phyloP scores from a whole-genome alignment of 495 filamentous ascomycete genomes.

The Patellaria atrata region DNA sequence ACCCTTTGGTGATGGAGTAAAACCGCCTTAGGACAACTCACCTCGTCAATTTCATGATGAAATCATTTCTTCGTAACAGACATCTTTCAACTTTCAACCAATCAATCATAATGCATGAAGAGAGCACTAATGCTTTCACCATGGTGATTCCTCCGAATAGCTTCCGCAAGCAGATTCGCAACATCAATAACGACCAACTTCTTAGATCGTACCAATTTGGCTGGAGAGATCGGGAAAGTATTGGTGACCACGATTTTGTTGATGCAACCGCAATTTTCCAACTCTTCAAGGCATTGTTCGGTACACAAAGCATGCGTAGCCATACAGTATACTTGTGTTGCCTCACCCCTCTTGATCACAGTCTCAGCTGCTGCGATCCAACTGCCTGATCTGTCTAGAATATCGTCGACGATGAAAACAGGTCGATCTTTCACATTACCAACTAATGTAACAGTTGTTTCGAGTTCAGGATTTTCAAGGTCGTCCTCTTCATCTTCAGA shows the following conservation, averaged over 20 bases:
- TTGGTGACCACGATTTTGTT: conserved; percentile 91
- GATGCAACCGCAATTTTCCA: conserved; percentile 84
- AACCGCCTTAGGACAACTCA: not conserved
- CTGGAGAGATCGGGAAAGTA: conserved; percentile 74
- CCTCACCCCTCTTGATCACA: conserved; percentile 79
- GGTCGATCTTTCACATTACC: conserved; percentile 76
- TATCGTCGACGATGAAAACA: conserved; percentile 93
- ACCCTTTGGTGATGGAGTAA: not conserved
- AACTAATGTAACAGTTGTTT: conserved; percentile 91
- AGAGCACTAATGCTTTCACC: conserved; percentile 44
- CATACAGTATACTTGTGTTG: conserved; percentile 92
- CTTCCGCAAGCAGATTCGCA: conserved; percentile 74
- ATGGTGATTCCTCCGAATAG: conserved; percentile 90
- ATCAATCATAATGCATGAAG: conserved; percentile 26
- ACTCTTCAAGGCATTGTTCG: conserved; percentile 72
- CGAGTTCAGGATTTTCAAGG: conserved; percentile 54
- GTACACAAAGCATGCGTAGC: conserved; percentile 93
- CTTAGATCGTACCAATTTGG: conserved; percentile 44
- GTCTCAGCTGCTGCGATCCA: conserved; percentile 99
- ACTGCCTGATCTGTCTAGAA: conserved; percentile 93
- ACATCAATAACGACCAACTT: conserved; percentile 86
- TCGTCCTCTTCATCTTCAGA: conserved; percentile 84
- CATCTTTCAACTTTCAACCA: not conserved
- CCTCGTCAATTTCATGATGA: conserved; percentile 1
- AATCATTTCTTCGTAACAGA: not conserved